Conservation (phyloP, 2,329 filamentous ascomycete genomes). For the Fusarium decemcellulare region DNA sequence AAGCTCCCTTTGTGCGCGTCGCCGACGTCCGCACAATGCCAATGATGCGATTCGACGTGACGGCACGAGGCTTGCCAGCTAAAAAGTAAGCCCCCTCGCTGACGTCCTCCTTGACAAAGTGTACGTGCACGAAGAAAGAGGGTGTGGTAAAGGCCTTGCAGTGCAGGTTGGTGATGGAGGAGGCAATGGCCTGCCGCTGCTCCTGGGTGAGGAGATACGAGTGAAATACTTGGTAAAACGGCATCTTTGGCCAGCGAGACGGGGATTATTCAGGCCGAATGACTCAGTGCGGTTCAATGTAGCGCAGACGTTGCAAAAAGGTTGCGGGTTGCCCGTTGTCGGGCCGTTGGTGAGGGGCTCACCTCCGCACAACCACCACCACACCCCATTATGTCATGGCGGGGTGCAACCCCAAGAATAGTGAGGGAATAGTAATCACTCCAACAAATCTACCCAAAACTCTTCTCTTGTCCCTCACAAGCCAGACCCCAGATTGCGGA, state of each 20-base stretch:
- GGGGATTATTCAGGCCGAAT: neutral
- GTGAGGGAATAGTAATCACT: too few relatives aligned
- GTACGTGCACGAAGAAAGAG: constrained; percentile 36
- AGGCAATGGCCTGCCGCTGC: constrained; percentile 25
- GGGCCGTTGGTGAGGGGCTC: too few relatives aligned
- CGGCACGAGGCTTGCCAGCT: constrained; percentile 14
- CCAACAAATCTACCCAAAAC: too few relatives aligned
- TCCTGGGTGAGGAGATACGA: constrained; percentile 19
- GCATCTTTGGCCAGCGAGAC: constrained; percentile 15
- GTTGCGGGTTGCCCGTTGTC: too few relatives aligned
- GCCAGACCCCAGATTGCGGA: too few relatives aligned
- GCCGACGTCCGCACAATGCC: constrained; percentile 33
- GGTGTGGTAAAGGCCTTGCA: constrained; percentile 33
- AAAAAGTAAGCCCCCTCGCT: constrained; percentile 26
- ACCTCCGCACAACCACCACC: too few relatives aligned
- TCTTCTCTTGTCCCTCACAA: too few relatives aligned
- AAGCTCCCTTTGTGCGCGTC: constrained; percentile 15
- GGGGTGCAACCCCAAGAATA: too few relatives aligned
- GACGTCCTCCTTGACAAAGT: constrained; percentile 20
- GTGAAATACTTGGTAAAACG: constrained; percentile 37
- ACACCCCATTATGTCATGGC: too few relatives aligned
- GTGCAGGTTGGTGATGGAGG: constrained; percentile 29
- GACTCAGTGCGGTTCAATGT: neutral
- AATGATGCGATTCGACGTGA: constrained; percentile 31
- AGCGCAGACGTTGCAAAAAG: too few relatives aligned